These are phyloP conservation scores for Calamus simplicifolius DNA, from an alignment of 176 grass and related monocot species.

Conservation along the genomic window DNA sequence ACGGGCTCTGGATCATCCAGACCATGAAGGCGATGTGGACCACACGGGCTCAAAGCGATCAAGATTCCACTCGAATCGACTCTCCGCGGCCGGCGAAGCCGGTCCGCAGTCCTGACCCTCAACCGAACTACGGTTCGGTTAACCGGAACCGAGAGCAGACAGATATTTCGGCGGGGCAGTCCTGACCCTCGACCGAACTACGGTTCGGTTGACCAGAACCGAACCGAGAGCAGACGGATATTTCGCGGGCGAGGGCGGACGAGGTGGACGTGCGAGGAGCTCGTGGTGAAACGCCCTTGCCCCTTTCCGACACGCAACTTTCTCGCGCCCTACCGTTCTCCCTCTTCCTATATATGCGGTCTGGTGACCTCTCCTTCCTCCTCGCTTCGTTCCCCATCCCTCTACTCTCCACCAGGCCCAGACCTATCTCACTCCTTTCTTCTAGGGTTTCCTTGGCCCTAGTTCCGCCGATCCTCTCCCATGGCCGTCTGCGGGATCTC, in stretches of 20 bases:
- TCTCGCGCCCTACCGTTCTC: slow-evolving; percentile 30
- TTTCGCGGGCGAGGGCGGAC: slow-evolving; percentile 3
- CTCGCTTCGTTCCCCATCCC: not conserved
- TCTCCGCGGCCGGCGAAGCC: too few species aligned
- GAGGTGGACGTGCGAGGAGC: slow-evolving; percentile 60
- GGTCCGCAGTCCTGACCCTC: too few species aligned
- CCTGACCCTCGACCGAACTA: too few species aligned
- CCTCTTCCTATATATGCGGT: slow-evolving; percentile 12
- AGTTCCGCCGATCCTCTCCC: slow-evolving; percentile 25
- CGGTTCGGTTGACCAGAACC: too few species aligned
- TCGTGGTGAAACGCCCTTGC: slow-evolving; percentile 58
- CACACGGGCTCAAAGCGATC: too few species aligned
- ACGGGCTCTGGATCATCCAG: too few species aligned
- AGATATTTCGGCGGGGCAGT: slow-evolving; percentile 4
- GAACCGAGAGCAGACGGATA: not conserved
- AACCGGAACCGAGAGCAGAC: too few species aligned
- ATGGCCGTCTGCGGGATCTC: slow-evolving; percentile 30
- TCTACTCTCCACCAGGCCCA: not conserved
- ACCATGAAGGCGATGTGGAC: too few species aligned
- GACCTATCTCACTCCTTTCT: not conserved
- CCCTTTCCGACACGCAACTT: slow-evolving; percentile 84
- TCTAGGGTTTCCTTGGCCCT: not conserved
- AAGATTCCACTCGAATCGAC: too few species aligned
- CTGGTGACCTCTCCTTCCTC: slow-evolving; percentile 2
- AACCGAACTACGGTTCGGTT: too few species aligned